Evolutionary conservation across 139 green algal genomes (phyloP), one percentile per base, ranked within the genome.

Genomic region (Chlamydomonas sp.): DNA sequence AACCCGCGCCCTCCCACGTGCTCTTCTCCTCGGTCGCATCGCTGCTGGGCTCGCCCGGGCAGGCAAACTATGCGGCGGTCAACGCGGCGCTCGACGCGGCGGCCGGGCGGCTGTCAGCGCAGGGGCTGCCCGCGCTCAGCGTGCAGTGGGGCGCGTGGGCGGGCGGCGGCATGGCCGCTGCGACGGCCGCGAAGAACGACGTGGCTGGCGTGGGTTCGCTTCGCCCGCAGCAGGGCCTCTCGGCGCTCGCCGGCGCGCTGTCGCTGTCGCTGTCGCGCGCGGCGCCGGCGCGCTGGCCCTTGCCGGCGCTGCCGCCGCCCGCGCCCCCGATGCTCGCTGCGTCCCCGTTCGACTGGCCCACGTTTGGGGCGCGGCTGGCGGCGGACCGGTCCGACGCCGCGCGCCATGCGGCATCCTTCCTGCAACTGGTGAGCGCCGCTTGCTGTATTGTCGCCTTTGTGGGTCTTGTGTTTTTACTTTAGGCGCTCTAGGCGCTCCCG

Each of bases 11-110:
- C 36, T 24, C 37, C 6, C 65, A 84, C 20, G 69, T 94, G 29
- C 78, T 94, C 29, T 95, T 95, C 78, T 93, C 85, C 22, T 92
- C 83, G 1, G 83, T 94, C 6, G 87, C 90, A 1, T 69, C 82
- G 0, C 76, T 96, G 30, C 69, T 96, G 39, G 90, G 90, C 37
- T 89, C 84, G 0, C 81, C 89, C 5, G 90, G 90, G 29, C 90
- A 96, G 76, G 71, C 79, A 58, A 91, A 88, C 74, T 96, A 96
- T 67, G 72, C 70, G 48, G 87, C 83, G 3, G 87, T 89, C 5
- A 96, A 96, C 39, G 79, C 85, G 2, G 71, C 73, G 3, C 74
- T 96, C 30, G 86, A 94, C n/a, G 74, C 65, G 22, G 68, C 49
- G 0, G 68, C 71, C 2, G 48, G 33, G 58, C 28, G 37, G 4